These are phyloP conservation scores for Leptographium wingfieldii DNA, from an alignment of 2,329 filamentous ascomycete species.

Conservation along the genomic window DNA sequence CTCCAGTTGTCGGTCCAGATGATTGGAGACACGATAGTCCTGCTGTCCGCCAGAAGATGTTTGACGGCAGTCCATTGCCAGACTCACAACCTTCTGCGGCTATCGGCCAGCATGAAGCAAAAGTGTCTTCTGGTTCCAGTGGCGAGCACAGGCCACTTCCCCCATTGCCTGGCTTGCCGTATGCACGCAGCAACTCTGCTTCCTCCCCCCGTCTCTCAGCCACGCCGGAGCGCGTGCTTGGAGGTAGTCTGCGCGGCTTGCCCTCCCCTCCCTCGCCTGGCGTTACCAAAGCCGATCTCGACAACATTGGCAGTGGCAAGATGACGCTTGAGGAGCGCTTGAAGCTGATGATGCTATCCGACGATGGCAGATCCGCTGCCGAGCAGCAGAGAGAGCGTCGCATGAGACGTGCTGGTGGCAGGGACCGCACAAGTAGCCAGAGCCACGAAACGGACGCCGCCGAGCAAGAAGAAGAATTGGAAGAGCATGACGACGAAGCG, in stretches of 20 bases:
- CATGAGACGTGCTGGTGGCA: constrained; percentile 47
- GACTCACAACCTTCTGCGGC: constrained; percentile 33
- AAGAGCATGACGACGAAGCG: constrained; percentile 34
- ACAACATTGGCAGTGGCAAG: constrained; percentile 59
- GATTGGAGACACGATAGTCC: constrained; percentile 76
- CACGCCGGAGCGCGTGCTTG: constrained; percentile 60
- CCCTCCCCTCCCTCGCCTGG: constrained; percentile 62
- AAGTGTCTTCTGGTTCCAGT: constrained; percentile 65
- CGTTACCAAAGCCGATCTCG: constrained; percentile 63
- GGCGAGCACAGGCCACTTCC: constrained; percentile 75
- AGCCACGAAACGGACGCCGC: constrained; percentile 27
- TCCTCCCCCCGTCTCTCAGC: constrained; percentile 53
- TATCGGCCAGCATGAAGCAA: constrained; percentile 46
- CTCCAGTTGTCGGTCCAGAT: constrained; percentile 91
- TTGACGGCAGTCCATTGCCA: constrained; percentile 58
- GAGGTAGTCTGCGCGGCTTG: constrained; percentile 45
- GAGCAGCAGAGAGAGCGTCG: constrained; percentile 57
- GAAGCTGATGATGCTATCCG: constrained; percentile 77
- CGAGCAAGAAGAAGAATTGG: constrained; percentile 19
- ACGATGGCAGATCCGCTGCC: constrained; percentile 49
- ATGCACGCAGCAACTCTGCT: constrained; percentile 30
- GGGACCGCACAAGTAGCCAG: constrained; percentile 31
- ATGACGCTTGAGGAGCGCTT: constrained; percentile 81
- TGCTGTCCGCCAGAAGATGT: constrained; percentile 31
- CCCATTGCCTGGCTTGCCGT: constrained; percentile 58